These are phyloP conservation scores for Babesia microti DNA, from an alignment of 169 alveolate genomes.

Conservation along the genomic window DNA sequence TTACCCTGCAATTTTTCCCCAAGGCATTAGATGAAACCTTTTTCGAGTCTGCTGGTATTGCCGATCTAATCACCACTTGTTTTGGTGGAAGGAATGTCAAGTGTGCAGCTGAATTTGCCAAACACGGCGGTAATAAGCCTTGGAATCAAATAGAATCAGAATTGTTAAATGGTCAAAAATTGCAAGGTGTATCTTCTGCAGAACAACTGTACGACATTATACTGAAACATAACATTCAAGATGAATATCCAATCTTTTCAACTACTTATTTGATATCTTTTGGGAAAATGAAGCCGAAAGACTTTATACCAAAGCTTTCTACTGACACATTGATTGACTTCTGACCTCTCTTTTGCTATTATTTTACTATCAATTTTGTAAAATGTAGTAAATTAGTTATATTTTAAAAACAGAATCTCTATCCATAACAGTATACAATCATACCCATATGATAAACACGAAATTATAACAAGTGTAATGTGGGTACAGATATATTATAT, in stretches of 20 bases:
- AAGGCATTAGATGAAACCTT: slow-evolving; percentile 65
- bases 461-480: too few relatives aligned
- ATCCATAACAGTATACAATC: too few relatives aligned
- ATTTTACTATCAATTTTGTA: too few relatives aligned
- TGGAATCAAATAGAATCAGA: slow-evolving; percentile 79
- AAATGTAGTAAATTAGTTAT: too few relatives aligned
- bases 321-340: too few relatives aligned
- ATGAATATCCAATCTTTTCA: slow-evolving; percentile 30
- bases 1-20: slow-evolving; percentile 59
- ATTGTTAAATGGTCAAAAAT: slow-evolving; percentile 78
- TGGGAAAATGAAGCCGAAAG: slow-evolving; percentile 22
- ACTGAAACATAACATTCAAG: slow-evolving; percentile 9
- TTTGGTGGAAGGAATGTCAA: slow-evolving; percentile 81
- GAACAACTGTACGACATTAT: slow-evolving; percentile 29
- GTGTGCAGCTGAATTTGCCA: slow-evolving; percentile 81
- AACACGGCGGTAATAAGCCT: slow-evolving; percentile 57
- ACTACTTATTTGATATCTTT: slow-evolving; percentile 33
- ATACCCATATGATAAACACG: too few relatives aligned
- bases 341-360: too few relatives aligned
- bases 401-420: too few relatives aligned
- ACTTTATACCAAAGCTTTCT: slow-evolving; percentile 17
- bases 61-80: slow-evolving; percentile 82
- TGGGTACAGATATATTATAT: too few relatives aligned
- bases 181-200: slow-evolving; percentile 53
- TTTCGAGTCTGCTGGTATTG: slow-evolving; percentile 83